A percentile compares a stretch with the other conserved stretches of the same genome.
These are phyloP conservation scores for Gentiana straminea DNA, from an alignment of 257 asterid genomes.

Conservation along the genomic window DNA sequence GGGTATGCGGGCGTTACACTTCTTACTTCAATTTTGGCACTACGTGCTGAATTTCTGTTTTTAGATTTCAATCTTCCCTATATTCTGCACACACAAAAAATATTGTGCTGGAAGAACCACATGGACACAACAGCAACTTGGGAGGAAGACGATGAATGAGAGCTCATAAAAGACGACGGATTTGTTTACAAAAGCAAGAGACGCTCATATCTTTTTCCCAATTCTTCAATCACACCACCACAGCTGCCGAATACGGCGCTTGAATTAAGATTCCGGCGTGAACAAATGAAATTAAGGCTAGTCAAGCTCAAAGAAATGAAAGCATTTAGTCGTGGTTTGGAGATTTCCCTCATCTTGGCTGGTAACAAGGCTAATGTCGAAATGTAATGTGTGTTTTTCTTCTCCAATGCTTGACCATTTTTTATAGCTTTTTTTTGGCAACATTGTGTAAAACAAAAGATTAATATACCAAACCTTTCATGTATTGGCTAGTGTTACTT, in stretches of 20 bases:
- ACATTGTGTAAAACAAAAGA: too few species aligned
- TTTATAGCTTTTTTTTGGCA: too few species aligned
- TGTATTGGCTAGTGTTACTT: too few species aligned
- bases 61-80: background rate
- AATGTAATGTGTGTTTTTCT: background rate
- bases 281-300: constrained; percentile 43
- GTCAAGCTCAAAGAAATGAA: constrained; percentile 39
- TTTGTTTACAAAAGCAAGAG: constrained; percentile 57
- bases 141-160: constrained; percentile 38
- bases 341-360: constrained; percentile 93
- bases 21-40: too few species aligned
- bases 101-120: too few species aligned
- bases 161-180: constrained; percentile 48
- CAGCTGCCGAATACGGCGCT: constrained; percentile 37
- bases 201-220: constrained; percentile 26
- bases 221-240: constrained; percentile 12
- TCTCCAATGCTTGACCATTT: too few species aligned
- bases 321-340: constrained; percentile 99
- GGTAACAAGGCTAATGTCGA: constrained; percentile 95
- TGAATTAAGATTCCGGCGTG: constrained; percentile 35
- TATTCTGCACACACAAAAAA: background rate
- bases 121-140: background rate
- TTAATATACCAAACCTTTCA: too few species aligned
- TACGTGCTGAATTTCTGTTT: background rate
- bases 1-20: too few species aligned